phyloP scores from a whole-genome alignment of 768 basidiomycete genomes.

The Hypholoma fasciculare region DNA sequence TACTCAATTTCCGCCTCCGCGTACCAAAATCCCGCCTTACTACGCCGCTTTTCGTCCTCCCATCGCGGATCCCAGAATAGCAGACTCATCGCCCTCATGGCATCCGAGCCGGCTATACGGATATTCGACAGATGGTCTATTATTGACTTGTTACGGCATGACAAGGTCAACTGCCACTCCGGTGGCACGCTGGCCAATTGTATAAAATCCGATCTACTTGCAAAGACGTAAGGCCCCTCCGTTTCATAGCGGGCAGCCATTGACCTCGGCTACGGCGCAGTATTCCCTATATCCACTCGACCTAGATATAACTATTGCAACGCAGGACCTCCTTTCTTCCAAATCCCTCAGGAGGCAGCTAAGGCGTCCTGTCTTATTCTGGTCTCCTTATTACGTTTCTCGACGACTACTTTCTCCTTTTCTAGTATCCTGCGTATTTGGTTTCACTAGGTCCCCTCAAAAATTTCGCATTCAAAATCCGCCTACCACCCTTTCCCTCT shows the following conservation, averaged over 20 bases:
- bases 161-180: not conserved
- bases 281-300: conserved; percentile 3
- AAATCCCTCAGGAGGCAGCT: not conserved
- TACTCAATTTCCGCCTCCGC: not conserved
- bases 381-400: conserved; percentile 5
- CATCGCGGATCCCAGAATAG: conserved; percentile 4
- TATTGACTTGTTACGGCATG: not conserved
- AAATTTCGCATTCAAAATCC: not conserved
- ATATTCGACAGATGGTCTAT: not conserved
- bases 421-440: conserved; percentile 2
- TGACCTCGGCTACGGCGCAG: conserved; percentile 9
- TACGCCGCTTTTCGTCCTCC: not conserved
- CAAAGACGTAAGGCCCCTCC: conserved; percentile 2
- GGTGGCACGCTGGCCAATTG: not conserved
- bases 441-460: not conserved
- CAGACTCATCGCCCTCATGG: not conserved
- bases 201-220: conserved; percentile 7
- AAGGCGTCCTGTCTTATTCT: conserved; percentile 4
- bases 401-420: conserved; percentile 6
- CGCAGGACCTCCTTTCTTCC: not conserved
- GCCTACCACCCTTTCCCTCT: not conserved
- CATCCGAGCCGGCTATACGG: conserved; percentile 2
- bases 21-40: not conserved
- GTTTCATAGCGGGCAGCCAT: conserved; percentile 7
- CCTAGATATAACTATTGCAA: conserved; percentile 1